Base-by-base conservation (phyloP, 176 grass and related monocot genomes). In the Eleusine coracana region DNA sequence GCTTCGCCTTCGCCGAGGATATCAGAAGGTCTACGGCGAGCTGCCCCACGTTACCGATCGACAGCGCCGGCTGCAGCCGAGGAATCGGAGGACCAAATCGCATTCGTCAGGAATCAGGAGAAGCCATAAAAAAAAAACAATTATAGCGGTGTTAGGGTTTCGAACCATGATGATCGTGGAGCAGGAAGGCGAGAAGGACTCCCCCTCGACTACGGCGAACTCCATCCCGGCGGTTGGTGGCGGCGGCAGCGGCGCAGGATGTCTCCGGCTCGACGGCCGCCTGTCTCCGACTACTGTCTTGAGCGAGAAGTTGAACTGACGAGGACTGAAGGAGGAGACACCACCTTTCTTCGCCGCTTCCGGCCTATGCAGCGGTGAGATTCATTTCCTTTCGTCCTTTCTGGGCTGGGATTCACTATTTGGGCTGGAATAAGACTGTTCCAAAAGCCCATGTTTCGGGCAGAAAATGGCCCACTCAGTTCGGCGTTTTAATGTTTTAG, bases 1-100 rank as follows among this genome's bases (percentile, higher is more conserved):
- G 90, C 71, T 31, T 84, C 54, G 97, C 89, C 36, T 50, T 73
- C 20, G 80, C 16, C 27, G 93, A 99, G 3, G 97, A 82, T 21
- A 99, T 83, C 74, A 96, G 49, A 10, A 99, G 89, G 81, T 96
- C 97, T 3, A 94, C 77, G 58, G 97, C 87, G 80, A 99, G 89
- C 82, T 99, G 97, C 41, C 93, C 97, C 61, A 99, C 97, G 90
- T 99, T 99, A 2, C 97, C 97, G 74, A 99, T 99, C 77, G 93
- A 96, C 20, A 99, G 91, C 56, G 89, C 91, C 71, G 97, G 97
- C 97, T 96, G 91, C n/a, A 2, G 21, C 15, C 6, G 69, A 16
- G 41, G 58, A 80, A 83, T 5, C 49, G 13, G 61, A 54, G 64
- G 67, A 86, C 17, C 39, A 40, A 40, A 58, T 34, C 14, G 31